phyloP scores from a whole-genome alignment of 2,329 filamentous ascomycete species.

The Xylaria sp. region DNA sequence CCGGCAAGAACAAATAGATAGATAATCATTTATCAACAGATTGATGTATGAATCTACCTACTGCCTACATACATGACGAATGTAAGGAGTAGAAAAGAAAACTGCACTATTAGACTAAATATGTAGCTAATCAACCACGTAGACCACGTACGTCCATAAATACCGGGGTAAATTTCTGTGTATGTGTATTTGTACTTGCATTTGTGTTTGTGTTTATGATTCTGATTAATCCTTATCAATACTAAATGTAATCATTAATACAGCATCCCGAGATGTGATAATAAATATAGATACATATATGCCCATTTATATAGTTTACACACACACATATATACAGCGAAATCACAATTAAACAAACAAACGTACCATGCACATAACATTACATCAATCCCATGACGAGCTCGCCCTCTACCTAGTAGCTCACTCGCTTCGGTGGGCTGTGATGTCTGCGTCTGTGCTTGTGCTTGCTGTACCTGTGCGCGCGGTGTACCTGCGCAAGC shows the following conservation, averaged over 20 bases:
- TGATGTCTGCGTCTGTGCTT: neutral
- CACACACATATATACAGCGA: neutral
- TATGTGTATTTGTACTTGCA: neutral
- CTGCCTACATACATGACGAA: slow-evolving; percentile 18
- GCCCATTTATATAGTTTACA: neutral
- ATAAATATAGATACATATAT: neutral
- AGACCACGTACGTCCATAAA: too few species aligned
- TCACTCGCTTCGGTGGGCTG: slow-evolving; percentile 1
- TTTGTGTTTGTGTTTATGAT: too few species aligned
- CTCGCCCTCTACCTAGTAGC: neutral
- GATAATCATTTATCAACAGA: too few species aligned
- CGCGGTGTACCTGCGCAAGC: slow-evolving; percentile 31
- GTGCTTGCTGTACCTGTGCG: slow-evolving; percentile 20
- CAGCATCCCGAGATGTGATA: neutral
- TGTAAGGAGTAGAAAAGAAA: slow-evolving; percentile 10
- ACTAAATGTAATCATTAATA: neutral
- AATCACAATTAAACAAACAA: neutral
- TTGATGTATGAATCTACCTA: neutral
- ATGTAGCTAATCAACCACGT: neutral
- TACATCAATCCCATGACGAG: neutral
- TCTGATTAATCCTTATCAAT: neutral
- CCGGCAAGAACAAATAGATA: slow-evolving; percentile 63
- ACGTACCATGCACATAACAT: neutral
- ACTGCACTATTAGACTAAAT: neutral
- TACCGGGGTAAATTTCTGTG: neutral